These are phyloP conservation scores for Iberis pinnata DNA, from an alignment of 345 rosid genomes.

Conservation along the genomic window DNA sequence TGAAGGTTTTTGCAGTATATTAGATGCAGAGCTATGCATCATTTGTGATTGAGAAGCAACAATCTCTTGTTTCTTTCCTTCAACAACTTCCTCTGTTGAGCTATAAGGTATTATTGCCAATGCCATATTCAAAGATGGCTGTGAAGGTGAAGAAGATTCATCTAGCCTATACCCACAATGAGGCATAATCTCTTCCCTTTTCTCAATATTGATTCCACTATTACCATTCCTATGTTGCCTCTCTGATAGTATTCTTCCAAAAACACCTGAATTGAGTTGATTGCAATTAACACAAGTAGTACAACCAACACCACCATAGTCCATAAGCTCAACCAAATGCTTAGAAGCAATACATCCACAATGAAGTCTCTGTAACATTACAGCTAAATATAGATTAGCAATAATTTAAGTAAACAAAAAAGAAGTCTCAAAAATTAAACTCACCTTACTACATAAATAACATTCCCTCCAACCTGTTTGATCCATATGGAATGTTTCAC, in stretches of 20 bases:
- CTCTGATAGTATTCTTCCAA: slow-evolving; percentile 32
- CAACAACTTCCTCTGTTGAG: slow-evolving; percentile 33
- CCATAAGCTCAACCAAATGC: slow-evolving; percentile 51
- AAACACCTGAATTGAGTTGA: slow-evolving; percentile 39
- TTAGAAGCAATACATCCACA: slow-evolving; percentile 85
- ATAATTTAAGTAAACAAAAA: neutral
- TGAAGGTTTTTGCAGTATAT: slow-evolving; percentile 49
- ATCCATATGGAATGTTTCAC: slow-evolving; percentile 65
- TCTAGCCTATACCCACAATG: slow-evolving; percentile 41
- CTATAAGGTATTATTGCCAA: slow-evolving; percentile 41
- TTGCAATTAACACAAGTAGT: slow-evolving; percentile 39
- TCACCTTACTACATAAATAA: slow-evolving; percentile 57
- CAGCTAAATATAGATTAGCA: neutral
- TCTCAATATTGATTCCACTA: slow-evolving; percentile 39
- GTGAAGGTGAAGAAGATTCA: slow-evolving; percentile 41
- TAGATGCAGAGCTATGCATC: slow-evolving; percentile 47
- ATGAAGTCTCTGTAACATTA: slow-evolving; percentile 57
- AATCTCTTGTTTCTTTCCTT: slow-evolving; percentile 44
- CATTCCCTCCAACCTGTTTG: slow-evolving; percentile 95
- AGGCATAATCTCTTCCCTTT: slow-evolving; percentile 38
- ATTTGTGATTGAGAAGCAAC: slow-evolving; percentile 37
- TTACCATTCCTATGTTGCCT: slow-evolving; percentile 33
- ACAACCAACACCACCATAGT: slow-evolving; percentile 83
- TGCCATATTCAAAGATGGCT: slow-evolving; percentile 57
- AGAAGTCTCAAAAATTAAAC: too few relatives aligned